Conservation (phyloP, 345 rosid genomes). For the Boechera retrofracta region DNA sequence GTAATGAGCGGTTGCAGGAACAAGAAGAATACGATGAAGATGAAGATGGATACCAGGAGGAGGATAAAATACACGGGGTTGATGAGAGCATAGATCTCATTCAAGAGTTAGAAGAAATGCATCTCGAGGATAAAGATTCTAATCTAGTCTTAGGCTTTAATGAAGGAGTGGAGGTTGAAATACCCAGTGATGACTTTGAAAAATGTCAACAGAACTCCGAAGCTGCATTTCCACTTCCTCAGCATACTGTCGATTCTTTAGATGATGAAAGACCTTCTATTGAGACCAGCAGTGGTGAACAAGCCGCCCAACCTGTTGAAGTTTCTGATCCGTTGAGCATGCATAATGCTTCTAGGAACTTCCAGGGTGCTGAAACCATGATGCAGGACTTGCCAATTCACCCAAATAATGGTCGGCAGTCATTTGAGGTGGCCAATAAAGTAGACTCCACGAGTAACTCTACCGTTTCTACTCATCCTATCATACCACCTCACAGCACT, state of each 20-base stretch:
- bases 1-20: constrained; percentile 69
- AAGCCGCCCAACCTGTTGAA: constrained; percentile 49
- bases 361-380: constrained; percentile 62
- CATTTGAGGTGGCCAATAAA: constrained; percentile 48
- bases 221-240: constrained; percentile 49
- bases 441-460: constrained; percentile 51
- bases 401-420: constrained; percentile 46
- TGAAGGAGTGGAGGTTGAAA: constrained; percentile 84
- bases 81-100: constrained; percentile 64
- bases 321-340: constrained; percentile 48
- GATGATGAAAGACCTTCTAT: constrained; percentile 54
- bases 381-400: constrained; percentile 58
- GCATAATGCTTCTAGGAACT: constrained; percentile 54
- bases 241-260: constrained; percentile 46
- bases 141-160: constrained; percentile 83
- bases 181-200: constrained; percentile 81
- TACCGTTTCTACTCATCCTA: constrained; percentile 45
- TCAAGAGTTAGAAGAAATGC: constrained; percentile 64
- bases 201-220: constrained; percentile 61
- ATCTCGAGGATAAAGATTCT: constrained; percentile 65
- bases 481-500: constrained; percentile 47
- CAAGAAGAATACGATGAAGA: constrained; percentile 97
- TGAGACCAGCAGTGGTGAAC: constrained; percentile 49
- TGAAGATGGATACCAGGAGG: constrained; percentile 87
- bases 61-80: constrained; percentile 76